Base-by-base conservation (phyloP, 1,284 basidiomycete species). In the Ganoderma resinaceum region DNA sequence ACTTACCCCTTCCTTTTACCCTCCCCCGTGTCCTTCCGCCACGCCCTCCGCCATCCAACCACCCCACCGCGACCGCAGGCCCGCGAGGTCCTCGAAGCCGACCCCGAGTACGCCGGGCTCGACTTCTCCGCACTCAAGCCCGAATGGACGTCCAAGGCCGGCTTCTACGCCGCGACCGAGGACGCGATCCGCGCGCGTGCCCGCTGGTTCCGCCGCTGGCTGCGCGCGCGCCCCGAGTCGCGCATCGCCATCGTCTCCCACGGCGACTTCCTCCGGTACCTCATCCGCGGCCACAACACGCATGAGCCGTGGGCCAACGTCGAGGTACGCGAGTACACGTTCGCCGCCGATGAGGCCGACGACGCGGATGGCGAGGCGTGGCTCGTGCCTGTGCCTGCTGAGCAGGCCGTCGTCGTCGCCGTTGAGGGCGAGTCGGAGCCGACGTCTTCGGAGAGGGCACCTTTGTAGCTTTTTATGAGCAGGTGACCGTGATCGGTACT, bases 221-320 rank as follows among this genome's bases (percentile, higher is more conserved):
- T 80, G 33, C 77, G 79, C 49, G 66, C 71, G 38, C 77, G 77
- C 23, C 77, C 78, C 23, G 79, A 80, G 74, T 70, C 69, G 46
- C 74, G 76, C 53, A 79, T 80, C 71, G 79, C 76, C 38, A 75
- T 80, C 63, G 78, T 80, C 49, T 67, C 76, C 33, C 79, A 80
- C 65, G 79, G 76, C 14, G 79, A 79, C 68, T 72, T 63, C 64
- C 70, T 80, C 42, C 74, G 79, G 29, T 76, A 75, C 70, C 72
- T 80, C 67, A 79, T 76, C 14, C 63, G 74, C 33, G 77, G 77
- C 4, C 62, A 63, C 65, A 76, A 76, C 68, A 72, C 72, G 29
- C 64, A 72, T 62, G 66, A 71, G 66, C 66, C 72, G 46, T 80
- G 78, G 78, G 78, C 77, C 18, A 80, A 80, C 65, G 72, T 74